Evolutionary conservation across 2,329 filamentous ascomycete genomes (phyloP).

Genomic region (Diaporthe amygdali): DNA sequence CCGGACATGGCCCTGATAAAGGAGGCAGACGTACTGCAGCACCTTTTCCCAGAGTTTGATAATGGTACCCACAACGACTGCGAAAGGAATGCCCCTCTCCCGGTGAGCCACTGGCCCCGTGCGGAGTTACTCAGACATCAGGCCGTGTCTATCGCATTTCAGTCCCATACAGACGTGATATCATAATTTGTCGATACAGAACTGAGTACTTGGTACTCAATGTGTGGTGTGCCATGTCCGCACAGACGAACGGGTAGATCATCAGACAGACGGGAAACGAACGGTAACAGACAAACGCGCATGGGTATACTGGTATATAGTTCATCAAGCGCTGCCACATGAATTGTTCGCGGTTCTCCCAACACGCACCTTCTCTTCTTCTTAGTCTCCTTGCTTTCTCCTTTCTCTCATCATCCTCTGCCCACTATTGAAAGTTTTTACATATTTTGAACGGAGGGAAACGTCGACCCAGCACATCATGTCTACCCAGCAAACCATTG

Average conservation of each 20-base stretch:
- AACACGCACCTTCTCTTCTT: too few relatives aligned
- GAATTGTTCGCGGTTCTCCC: too few relatives aligned
- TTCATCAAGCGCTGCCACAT: too few relatives aligned
- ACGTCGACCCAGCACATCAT: background rate
- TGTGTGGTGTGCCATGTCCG: background rate
- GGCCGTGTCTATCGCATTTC: background rate
- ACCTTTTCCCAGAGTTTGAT: too few relatives aligned
- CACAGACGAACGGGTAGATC: background rate
- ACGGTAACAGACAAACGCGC: background rate
- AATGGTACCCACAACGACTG: too few relatives aligned
- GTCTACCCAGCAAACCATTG: background rate
- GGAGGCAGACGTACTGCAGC: too few relatives aligned
- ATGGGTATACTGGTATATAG: background rate
- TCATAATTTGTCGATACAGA: too few relatives aligned
- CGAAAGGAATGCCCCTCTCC: too few relatives aligned
- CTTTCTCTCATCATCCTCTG: background rate
- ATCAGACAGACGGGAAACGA: background rate
- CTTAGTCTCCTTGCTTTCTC: background rate
- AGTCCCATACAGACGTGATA: background rate
- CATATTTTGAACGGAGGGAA: background rate
- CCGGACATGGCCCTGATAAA: too few relatives aligned
- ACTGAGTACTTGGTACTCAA: background rate
- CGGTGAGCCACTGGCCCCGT: background rate
- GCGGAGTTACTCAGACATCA: background rate
- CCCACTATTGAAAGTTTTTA: background rate